Evolutionary conservation across 768 basidiomycete species (phyloP).

Genomic region (Boletus rubropictus): DNA sequence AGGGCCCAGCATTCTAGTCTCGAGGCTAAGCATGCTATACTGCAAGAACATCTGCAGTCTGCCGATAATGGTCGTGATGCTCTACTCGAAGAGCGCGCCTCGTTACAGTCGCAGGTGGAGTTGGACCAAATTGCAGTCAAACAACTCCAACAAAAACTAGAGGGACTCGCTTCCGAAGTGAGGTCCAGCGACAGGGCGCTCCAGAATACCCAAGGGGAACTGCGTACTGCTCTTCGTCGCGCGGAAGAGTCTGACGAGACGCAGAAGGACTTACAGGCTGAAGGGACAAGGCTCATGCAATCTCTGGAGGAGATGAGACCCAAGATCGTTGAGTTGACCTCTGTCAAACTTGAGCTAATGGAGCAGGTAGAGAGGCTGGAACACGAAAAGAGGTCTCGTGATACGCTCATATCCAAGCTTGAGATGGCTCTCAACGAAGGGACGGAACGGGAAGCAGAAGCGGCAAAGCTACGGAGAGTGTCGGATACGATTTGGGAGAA

Average conservation of each 20-base stretch:
- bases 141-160: slow-evolving; percentile 56
- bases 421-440: slow-evolving; percentile 54
- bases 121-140: slow-evolving; percentile 42
- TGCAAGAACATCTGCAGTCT: slow-evolving; percentile 40
- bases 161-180: slow-evolving; percentile 49
- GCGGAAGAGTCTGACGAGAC: slow-evolving; percentile 70
- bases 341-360: slow-evolving; percentile 59
- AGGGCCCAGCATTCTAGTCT: slow-evolving; percentile 44
- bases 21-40: slow-evolving; percentile 33
- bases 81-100: slow-evolving; percentile 45
- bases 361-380: slow-evolving; percentile 59
- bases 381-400: slow-evolving; percentile 48
- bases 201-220: slow-evolving; percentile 58
- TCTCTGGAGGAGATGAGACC: slow-evolving; percentile 83
- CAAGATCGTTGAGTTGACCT: slow-evolving; percentile 78
- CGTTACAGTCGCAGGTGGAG: slow-evolving; percentile 44
- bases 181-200: slow-evolving; percentile 49
- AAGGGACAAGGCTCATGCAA: slow-evolving; percentile 72
- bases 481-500: slow-evolving; percentile 45
- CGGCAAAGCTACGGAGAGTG: slow-evolving; percentile 41
- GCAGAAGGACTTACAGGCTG: slow-evolving; percentile 67
- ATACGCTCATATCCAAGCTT: slow-evolving; percentile 54
- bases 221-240: slow-evolving; percentile 57
- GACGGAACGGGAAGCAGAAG: slow-evolving; percentile 44
- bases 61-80: slow-evolving; percentile 42